Percentiles rank a stretch among this genome's conserved stretches.
Conservation (phyloP, 2,329 filamentous ascomycete genomes). For the Aspergillus fructus region DNA sequence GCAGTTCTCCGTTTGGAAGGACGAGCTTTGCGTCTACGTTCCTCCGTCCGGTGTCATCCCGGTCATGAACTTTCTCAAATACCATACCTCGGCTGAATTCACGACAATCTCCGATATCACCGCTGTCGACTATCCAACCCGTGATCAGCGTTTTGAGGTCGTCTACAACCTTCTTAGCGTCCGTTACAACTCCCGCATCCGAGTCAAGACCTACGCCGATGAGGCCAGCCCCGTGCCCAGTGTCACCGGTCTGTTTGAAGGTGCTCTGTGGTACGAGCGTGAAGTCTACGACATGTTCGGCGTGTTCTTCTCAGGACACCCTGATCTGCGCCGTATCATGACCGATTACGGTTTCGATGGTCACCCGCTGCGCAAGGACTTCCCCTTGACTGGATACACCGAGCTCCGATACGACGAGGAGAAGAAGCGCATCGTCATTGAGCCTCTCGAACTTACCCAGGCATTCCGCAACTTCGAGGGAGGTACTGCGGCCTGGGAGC, state of each 20-base stretch:
- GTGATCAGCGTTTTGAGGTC: slow-evolving; percentile 93
- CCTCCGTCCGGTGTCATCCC: slow-evolving; percentile 84
- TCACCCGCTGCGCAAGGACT: slow-evolving; percentile 95
- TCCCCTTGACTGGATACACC: slow-evolving; percentile 95
- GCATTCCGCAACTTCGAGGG: slow-evolving; percentile 98
- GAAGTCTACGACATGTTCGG: slow-evolving; percentile 98
- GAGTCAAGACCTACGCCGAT: slow-evolving; percentile 98
- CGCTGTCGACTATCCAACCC: slow-evolving; percentile 91
- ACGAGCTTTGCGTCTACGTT: slow-evolving; percentile 94
- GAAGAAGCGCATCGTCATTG: slow-evolving; percentile 98
- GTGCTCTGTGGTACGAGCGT: slow-evolving; percentile 97
- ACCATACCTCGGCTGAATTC: slow-evolving; percentile 96
- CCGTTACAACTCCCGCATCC: slow-evolving; percentile 92
- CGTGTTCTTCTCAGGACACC: slow-evolving; percentile 93
- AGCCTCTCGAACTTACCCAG: slow-evolving; percentile 95
- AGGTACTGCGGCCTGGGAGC: slow-evolving; percentile 70
- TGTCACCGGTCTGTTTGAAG: slow-evolving; percentile 81
- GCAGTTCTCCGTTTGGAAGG: slow-evolving; percentile 99
- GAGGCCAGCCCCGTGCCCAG: slow-evolving; percentile 92
- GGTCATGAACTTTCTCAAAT: slow-evolving; percentile 91
- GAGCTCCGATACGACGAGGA: slow-evolving; percentile 98
- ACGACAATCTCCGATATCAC: slow-evolving; percentile 92
- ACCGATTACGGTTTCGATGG: slow-evolving; percentile 99
- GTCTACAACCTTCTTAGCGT: slow-evolving; percentile 97
- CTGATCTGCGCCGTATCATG: slow-evolving; percentile 96